Evolutionary conservation across 176 grass and related monocot species (phyloP), one percentile per base, ranked within the genome.

Genomic region (Bonia amplexicaulis): DNA sequence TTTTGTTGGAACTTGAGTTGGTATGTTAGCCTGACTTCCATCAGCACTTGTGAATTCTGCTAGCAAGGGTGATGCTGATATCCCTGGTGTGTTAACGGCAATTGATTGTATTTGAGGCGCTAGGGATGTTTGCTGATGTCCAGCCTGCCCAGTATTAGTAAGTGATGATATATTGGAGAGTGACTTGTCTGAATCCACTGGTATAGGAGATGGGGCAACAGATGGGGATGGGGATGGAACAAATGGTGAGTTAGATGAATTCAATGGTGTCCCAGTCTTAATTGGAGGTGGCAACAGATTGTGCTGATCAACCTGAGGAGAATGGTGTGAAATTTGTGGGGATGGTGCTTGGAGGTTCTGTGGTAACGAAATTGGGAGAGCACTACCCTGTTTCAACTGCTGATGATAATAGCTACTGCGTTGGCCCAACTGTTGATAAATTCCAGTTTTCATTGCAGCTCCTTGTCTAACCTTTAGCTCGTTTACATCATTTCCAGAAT

Each of bases 311-410:
- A 99, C 70, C 84, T 96, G 93, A 70, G 96, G 91, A 85, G 91
- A 99, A 87, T 91, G 86, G 71, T 93, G 86, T 14, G 93, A 96
- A 85, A 96, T 94, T 90, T 99, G 96, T 71, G 93, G 96, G 60
- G 96, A 96, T 82, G 96, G 95, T 73, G 93, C 83, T 95, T 98
- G 96, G 35, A 93, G 81, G 74, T 90, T 98, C 72, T 98, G 96
- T 22, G 96, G 96, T 61, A 93, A 98, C 39, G 91, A 98, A 83
- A 95, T 98, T 67, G 96, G 91, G 78, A 95, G 90, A 54, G 82
- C 85, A 77, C 80, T 79, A 75, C 85, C 81, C 14, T 71, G 76
- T 55, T 99, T 99, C 23, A 94, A 39, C 84, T 94, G 96, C 80
- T 89, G 89, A 85, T 92, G 89, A 86, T 92, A 93, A 79, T 89